phyloP scores from a whole-genome alignment of 1,284 basidiomycete species.

The Microbotryomycetes sp. region DNA sequence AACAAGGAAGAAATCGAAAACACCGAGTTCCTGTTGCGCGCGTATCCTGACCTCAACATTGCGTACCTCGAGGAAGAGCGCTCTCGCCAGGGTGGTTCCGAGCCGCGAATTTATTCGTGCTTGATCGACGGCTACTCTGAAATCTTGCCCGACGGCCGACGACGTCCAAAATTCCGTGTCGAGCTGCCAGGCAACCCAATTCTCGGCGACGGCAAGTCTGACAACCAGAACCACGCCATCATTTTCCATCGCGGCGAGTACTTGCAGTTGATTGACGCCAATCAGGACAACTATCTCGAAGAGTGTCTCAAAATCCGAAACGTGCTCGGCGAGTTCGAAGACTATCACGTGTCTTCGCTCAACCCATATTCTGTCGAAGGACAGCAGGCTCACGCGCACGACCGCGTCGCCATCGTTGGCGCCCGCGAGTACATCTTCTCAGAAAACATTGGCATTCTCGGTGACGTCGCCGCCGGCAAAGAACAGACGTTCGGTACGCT shows the following conservation, averaged over 20 bases:
- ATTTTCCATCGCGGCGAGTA: slow-evolving; percentile 99
- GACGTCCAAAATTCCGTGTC: slow-evolving; percentile 95
- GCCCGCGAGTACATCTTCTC: slow-evolving; percentile 99
- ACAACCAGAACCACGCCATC: slow-evolving; percentile 99
- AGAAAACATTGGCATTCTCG: slow-evolving; percentile 98
- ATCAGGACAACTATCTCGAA: slow-evolving; percentile 99
- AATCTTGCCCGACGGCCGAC: slow-evolving; percentile 77
- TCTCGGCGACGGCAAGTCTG: slow-evolving; percentile 96
- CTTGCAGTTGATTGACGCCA: slow-evolving; percentile 97
- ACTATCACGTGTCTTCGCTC: slow-evolving; percentile 74
- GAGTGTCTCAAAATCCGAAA: slow-evolving; percentile 99
- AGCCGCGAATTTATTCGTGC: slow-evolving; percentile 89
- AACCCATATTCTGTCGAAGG: slow-evolving; percentile 83
- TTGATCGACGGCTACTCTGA: slow-evolving; percentile 98
- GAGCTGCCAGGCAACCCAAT: slow-evolving; percentile 98
- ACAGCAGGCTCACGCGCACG: slow-evolving; percentile 44
- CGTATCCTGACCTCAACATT: slow-evolving; percentile 98
- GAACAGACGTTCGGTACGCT: slow-evolving; percentile 99
- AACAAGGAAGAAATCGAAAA: slow-evolving; percentile 99
- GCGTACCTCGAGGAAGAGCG: slow-evolving; percentile 97
- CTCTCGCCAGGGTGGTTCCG: slow-evolving; percentile 81
- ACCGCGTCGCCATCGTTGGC: slow-evolving; percentile 94
- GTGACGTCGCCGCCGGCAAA: slow-evolving; percentile 96
- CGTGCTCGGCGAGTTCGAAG: slow-evolving; percentile 96
- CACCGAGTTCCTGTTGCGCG: slow-evolving; percentile 93